Evolutionary conservation across 768 basidiomycete genomes (phyloP).

Genomic region (Phaffia australis): DNA sequence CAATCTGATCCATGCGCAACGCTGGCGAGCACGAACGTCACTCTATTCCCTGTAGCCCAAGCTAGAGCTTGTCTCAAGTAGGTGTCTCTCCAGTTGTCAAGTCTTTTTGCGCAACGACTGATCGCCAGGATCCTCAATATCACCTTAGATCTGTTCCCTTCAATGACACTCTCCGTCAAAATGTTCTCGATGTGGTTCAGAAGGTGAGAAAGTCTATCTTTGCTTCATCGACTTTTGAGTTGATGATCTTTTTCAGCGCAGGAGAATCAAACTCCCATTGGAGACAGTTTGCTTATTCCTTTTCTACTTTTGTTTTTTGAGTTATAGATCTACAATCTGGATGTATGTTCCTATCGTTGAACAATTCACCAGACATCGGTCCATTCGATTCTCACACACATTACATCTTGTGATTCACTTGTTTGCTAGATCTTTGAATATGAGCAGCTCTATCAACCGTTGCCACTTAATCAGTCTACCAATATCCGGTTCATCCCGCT

Average conservation of each 20-base stretch:
- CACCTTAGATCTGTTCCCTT: slow-evolving; percentile 5
- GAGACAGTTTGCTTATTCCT: background rate
- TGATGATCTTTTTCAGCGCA: background rate
- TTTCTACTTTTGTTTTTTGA: background rate
- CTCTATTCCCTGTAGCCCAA: no score
- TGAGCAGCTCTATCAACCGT: slow-evolving; percentile 7
- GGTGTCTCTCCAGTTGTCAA: no score
- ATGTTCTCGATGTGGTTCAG: slow-evolving; percentile 11
- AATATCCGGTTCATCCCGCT: slow-evolving; percentile 4
- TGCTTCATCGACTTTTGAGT: background rate
- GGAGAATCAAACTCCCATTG: background rate
- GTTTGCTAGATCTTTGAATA: slow-evolving; percentile 8
- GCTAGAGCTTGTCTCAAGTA: no score
- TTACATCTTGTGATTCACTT: background rate
- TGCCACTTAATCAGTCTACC: background rate
- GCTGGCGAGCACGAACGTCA: no score
- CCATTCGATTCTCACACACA: background rate
- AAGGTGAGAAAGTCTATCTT: background rate
- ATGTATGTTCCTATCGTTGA: no score
- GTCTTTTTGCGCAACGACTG: no score
- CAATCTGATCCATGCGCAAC: no score
- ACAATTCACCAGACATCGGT: background rate
- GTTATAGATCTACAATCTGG: no score
- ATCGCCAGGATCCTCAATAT: no score
- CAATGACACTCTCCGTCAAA: background rate